Base-by-base conservation (phyloP, 805 yeast species). In the Candida incommunis region DNA sequence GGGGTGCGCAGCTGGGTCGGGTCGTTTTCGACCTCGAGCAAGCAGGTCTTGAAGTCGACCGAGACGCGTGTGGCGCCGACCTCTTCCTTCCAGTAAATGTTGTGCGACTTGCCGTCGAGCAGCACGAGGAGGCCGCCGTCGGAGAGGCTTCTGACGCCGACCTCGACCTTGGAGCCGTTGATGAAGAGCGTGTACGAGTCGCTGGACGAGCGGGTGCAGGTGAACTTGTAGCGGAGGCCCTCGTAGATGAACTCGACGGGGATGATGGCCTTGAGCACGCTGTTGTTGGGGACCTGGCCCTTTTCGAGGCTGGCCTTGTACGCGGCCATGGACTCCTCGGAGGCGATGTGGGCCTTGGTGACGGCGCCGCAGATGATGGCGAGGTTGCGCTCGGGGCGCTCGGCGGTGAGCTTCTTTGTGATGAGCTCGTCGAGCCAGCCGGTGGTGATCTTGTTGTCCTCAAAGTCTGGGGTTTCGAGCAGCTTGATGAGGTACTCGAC, bases 391-490 rank as follows among this genome's bases (percentile, higher is more conserved):
- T 94, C 96, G 37, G 98, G 98, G 66, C 96, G 80, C 67, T 92
- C 96, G 35, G 96, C 94, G 34, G 98, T 92, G 64, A 94, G 77
- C 58, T 83, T 87, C 66, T 85, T 84, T 49, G 94, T 72, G 58
- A 92, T 92, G 58, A 92, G 76, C 66, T 90, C 97, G 65, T 92
- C 98, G 59, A 92, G 77, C 99, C 99, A 92, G 46, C 97, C 97
- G 47, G 99, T 92, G 48, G 98, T 92, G 58, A 92, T 90, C 42
- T 92, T 90, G 66, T 92, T 94, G 47, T 82, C 87, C 67, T 87
- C 96, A 57, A 92, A 92, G 61, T 83, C 98, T 45, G 95, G 92
- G 22, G 98, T 88, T 68, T 92, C 97, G 57, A 92, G 73, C 54
- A 92, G 74, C 64, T 90, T 90, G 66, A 94, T 92, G 59, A 92